Base-by-base conservation (phyloP, 2,329 filamentous ascomycete genomes). In the Apiospora saccharicola region DNA sequence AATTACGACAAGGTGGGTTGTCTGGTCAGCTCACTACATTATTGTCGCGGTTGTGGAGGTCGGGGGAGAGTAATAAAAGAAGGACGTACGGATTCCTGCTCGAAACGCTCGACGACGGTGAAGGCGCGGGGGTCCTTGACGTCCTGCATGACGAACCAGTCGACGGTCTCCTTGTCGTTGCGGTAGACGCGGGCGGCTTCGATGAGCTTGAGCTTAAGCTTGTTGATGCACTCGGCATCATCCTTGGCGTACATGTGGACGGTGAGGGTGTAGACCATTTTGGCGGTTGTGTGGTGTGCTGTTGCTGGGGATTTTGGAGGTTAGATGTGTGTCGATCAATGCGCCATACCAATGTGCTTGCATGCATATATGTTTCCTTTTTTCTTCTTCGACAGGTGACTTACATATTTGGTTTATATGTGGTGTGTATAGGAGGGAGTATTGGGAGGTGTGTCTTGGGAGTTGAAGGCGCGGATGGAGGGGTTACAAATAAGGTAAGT, bases 71-170 rank as follows among this genome's bases (percentile, higher is more conserved):
- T 2, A 49, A 53, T 41, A 61, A 61, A 5, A 16, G 24, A 1
- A 37, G 6, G 22, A 84, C 88, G 73, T 80, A 91, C 89, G 69
- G 83, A 84, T 80, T 94, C 92, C 73, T 91, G 86, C 77, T 89
- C 87, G 81, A 93, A 94, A 44, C 92, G 85, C 83, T 94, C 92
- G 67, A 94, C 92, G 77, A 94, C 93, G 68, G 90, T 93, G 82
- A 94, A 94, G 69, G 91, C 90, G 72, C 91, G 86, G 64, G 87
- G 86, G 80, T 94, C 92, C 77, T 89, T 85, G 72, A 90, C 87
- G 77, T 91, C 90, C 84, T 94, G 92, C 92, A 94, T 94, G 74
- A 94, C 92, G 81, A 93, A 90, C 92, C 92, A 94, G 67, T 85
- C 88, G 72, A 91, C 78, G 0, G 89, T 93, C 85, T 94, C 92